Percentiles rank a stretch among this genome's conserved stretches.
phyloP scores from a whole-genome alignment of 176 grass and related monocot species.

The Zoysia japonica region DNA sequence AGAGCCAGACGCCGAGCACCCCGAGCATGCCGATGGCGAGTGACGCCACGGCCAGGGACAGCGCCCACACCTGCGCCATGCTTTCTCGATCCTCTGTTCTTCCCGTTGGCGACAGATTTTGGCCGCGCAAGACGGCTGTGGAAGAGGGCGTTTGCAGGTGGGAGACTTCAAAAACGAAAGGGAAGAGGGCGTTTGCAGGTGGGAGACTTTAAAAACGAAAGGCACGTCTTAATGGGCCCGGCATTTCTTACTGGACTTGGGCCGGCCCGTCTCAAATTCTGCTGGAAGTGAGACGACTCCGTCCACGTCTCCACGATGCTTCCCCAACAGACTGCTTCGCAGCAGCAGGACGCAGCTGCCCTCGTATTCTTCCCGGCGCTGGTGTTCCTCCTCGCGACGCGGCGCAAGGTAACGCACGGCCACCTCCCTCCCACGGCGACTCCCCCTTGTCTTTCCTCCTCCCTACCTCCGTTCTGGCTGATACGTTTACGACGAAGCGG shows the following conservation, averaged over 20 bases:
- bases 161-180: slow-evolving; percentile 2
- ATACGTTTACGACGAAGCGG: background rate
- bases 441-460: background rate
- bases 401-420: background rate
- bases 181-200: background rate
- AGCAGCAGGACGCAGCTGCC: background rate
- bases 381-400: background rate
- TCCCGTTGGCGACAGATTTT: background rate
- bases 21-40: slow-evolving; percentile 61
- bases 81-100: background rate
- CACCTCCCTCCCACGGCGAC: background rate
- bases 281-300: background rate
- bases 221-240: background rate
- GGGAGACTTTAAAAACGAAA: background rate
- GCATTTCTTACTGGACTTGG: background rate
- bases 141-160: background rate
- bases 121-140: slow-evolving; percentile 25
- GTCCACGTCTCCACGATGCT: background rate
- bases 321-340: background rate
- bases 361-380: background rate
- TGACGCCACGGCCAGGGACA: slow-evolving; percentile 48
- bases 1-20: slow-evolving; percentile 55
- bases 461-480: background rate
- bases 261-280: background rate
- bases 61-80: slow-evolving; percentile 50